phyloP scores from a whole-genome alignment of 768 basidiomycete species.

The Leccinum sublutescens region DNA sequence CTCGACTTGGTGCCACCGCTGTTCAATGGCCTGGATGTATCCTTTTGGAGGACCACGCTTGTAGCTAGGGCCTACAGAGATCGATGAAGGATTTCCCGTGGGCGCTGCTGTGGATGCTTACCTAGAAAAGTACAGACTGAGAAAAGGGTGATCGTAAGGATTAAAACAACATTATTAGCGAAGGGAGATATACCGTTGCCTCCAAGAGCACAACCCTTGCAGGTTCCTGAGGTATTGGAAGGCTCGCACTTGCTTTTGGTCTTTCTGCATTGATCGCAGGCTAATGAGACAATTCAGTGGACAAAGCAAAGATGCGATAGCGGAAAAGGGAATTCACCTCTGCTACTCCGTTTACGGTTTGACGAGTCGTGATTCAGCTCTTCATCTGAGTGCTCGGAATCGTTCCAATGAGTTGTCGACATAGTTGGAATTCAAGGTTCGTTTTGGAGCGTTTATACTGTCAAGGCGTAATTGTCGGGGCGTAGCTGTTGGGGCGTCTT shows the following conservation, averaged over 20 bases:
- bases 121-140: constrained; percentile 68
- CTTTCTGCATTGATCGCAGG: constrained; percentile 86
- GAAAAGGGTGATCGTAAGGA: constrained; percentile 20
- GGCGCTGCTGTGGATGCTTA: constrained; percentile 21
- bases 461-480: background rate
- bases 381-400: constrained; percentile 62
- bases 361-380: constrained; percentile 44
- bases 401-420: constrained; percentile 45
- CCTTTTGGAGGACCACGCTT: constrained; percentile 87
- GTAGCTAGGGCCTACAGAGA: constrained; percentile 62
- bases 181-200: constrained; percentile 45
- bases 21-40: constrained; percentile 91
- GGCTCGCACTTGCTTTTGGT: constrained; percentile 87
- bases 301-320: background rate
- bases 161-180: background rate
- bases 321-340: constrained; percentile 41
- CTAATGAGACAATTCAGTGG: constrained; percentile 37
- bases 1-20: constrained; percentile 89
- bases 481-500: too few species aligned
- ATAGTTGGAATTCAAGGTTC: constrained; percentile 15
- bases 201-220: constrained; percentile 61
- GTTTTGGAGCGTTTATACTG: constrained; percentile 4
- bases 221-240: constrained; percentile 44
- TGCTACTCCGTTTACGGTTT: constrained; percentile 60
- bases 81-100: background rate